These are phyloP conservation scores for Hirschfeldia incana DNA, from an alignment of 345 rosid species.

Conservation along the genomic window DNA sequence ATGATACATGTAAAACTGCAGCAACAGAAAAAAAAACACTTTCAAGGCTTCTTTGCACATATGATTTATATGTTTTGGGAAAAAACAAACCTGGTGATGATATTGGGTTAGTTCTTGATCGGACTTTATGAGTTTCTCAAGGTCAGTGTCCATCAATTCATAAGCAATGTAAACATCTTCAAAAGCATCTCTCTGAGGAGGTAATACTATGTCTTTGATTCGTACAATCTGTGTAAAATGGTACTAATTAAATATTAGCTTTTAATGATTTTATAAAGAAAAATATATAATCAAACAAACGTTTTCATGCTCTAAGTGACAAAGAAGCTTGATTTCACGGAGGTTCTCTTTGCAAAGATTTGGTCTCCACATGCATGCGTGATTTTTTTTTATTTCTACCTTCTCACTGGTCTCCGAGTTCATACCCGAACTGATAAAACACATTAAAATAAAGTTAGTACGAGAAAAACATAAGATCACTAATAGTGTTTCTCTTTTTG, in stretches of 20 bases:
- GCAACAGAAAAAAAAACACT: slow-evolving; percentile 8
- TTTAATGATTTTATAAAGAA: background rate
- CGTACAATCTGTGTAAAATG: slow-evolving; percentile 68
- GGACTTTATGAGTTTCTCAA: slow-evolving; percentile 62
- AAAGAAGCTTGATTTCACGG: slow-evolving; percentile 94
- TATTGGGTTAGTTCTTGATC: slow-evolving; percentile 61
- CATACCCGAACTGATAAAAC: slow-evolving; percentile 53
- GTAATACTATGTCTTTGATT: slow-evolving; percentile 85
- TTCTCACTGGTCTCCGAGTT: slow-evolving; percentile 79
- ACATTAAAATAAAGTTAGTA: background rate
- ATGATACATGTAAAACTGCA: slow-evolving; percentile 88
- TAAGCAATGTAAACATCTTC: slow-evolving; percentile 88
- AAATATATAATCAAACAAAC: slow-evolving; percentile 49
- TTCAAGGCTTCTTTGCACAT: slow-evolving; percentile 28
- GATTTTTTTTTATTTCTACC: slow-evolving; percentile 85
- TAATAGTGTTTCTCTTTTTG: no score
- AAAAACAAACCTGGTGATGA: background rate
- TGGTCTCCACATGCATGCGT: slow-evolving; percentile 72
- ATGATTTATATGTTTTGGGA: background rate
- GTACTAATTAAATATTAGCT: slow-evolving; percentile 25
- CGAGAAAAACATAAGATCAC: background rate
- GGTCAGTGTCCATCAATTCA: slow-evolving; percentile 81
- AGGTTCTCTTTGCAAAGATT: slow-evolving; percentile 92
- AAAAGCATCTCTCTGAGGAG: slow-evolving; percentile 62
- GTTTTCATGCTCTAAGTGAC: slow-evolving; percentile 94